Evolutionary conservation across 1,284 basidiomycete species (phyloP), one percentile per base, ranked within the genome.

Genomic region (Cryptococcus sp.): DNA sequence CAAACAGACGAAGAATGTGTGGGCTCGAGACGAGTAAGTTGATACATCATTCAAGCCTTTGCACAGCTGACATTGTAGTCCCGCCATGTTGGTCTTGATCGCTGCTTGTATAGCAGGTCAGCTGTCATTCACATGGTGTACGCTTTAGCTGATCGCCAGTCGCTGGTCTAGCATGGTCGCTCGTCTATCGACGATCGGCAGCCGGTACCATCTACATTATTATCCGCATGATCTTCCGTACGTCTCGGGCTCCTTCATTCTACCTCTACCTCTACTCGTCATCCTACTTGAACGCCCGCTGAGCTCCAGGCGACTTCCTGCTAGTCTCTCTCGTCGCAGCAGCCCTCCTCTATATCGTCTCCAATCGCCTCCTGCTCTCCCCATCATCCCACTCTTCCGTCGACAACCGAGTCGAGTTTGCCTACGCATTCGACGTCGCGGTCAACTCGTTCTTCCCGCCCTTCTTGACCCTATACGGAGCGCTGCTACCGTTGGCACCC

Each of bases 1-100:
- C 47, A 70, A 73, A 87, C 89, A 95, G 76, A 97, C 92, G n/a
- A 95, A 95, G 78, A 95, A 97, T 69, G 88, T 87, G 5, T 95
- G 92, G 91, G 89, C 91, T 22, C 78, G 92, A 69, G 92, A 97
- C 70, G 91, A 95, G 68, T 70, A 47, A 22, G 35, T 14, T 45
- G 34, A n/a, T 2, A 22, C 34, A 7, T 25, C 31, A 4, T 16
- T 22, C 16, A 4, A 33, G 37, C 38, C 11, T 36, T 34, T 16
- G 7, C 21, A 11, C 24, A 42, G n/a, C 31, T 11, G 33, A 32
- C 36, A 24, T 49, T n/a, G 33, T 28, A 70, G 68, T 68, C 92
- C 92, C 18, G 91, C 92, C 12, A 91, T 94, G 60, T 77, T 94
- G 32, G 79, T 94, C 38, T 79, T 95, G 43, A 83, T 94, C 46